phyloP scores from a whole-genome alignment of 768 basidiomycete species.

The Suillus tomentosus region DNA sequence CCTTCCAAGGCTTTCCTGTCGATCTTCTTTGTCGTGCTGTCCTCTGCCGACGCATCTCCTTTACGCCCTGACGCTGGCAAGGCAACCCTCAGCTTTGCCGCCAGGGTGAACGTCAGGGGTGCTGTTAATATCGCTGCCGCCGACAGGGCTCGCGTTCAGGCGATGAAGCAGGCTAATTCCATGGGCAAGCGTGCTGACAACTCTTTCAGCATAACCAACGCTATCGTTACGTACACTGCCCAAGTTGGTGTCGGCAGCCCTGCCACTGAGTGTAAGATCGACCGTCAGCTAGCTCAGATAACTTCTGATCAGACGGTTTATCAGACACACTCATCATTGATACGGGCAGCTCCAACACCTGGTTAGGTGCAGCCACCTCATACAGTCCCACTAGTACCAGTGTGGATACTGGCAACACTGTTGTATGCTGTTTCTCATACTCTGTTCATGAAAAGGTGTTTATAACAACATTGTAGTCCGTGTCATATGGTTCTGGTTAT shows the following conservation, averaged over 20 bases:
- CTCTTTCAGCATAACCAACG: constrained; percentile 22
- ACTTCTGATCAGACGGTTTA: background rate
- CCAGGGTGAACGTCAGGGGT: constrained; percentile 17
- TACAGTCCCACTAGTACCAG: constrained; percentile 25
- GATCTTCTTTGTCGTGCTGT: constrained; percentile 17
- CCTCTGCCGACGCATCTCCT: constrained; percentile 19
- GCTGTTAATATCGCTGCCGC: constrained; percentile 15
- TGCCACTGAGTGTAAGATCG: constrained; percentile 27
- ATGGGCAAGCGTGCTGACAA: constrained; percentile 14
- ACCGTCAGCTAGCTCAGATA: background rate
- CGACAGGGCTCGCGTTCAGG: constrained; percentile 25
- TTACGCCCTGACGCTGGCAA: constrained; percentile 12
- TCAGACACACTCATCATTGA: constrained; percentile 33
- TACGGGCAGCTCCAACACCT: constrained; percentile 37
- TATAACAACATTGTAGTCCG: constrained; percentile 14
- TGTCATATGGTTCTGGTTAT: constrained; percentile 24
- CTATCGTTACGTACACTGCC: constrained; percentile 26
- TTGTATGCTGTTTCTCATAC: constrained; percentile 17
- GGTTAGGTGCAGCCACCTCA: constrained; percentile 28
- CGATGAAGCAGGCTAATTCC: constrained; percentile 9
- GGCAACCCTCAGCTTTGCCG: constrained; percentile 19
- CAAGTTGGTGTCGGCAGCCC: constrained; percentile 32
- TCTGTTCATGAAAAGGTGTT: background rate
- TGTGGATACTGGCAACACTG: constrained; percentile 20
- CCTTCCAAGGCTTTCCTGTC: constrained; percentile 14